These are phyloP conservation scores for Sphagnum magellanicum DNA, from an alignment of 228 moss, liverwort and hornwort genomes.

Conservation along the genomic window DNA sequence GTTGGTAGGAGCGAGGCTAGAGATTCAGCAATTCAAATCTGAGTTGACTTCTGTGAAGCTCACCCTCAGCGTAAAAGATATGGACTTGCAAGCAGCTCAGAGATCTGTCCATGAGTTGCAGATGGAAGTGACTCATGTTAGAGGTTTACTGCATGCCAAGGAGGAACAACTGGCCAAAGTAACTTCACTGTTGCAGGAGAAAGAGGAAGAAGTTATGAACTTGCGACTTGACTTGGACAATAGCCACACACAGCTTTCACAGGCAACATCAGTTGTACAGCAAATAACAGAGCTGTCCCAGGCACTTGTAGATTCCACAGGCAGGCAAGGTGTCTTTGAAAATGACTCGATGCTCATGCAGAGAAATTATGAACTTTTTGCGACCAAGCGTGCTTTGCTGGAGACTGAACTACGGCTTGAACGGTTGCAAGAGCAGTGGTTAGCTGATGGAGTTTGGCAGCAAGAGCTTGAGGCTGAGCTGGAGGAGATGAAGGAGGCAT, in stretches of 20 bases:
- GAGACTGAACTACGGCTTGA: constrained; percentile 27
- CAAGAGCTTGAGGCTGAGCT: constrained; percentile 36
- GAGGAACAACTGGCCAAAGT: constrained; percentile 27
- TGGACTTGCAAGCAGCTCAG: constrained; percentile 29
- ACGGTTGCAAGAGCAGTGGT: constrained; percentile 18
- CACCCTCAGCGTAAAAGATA: constrained; percentile 17
- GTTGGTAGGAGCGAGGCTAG: constrained; percentile 29
- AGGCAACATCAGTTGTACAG: constrained; percentile 35
- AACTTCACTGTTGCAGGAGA: constrained; percentile 25
- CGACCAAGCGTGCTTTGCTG: constrained; percentile 29
- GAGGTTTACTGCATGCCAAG: constrained; percentile 20
- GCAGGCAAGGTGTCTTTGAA: constrained; percentile 11
- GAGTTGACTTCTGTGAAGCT: constrained; percentile 16
- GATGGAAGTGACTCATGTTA: constrained; percentile 28
- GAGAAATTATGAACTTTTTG: constrained; percentile 33
- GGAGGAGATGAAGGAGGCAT: constrained; percentile 28
- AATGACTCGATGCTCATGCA: constrained; percentile 37
- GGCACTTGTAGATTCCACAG: constrained; percentile 26
- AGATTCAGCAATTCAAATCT: constrained; percentile 33
- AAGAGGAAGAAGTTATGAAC: constrained; percentile 25
- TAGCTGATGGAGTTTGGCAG: constrained; percentile 14
- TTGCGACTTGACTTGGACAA: constrained; percentile 33
- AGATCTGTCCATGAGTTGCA: constrained; percentile 17
- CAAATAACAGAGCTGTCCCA: constrained; percentile 38
- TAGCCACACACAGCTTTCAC: constrained; percentile 28